These are phyloP conservation scores for Teratosphaeria zuluensis DNA, from an alignment of 2,329 filamentous ascomycete genomes.

Conservation along the genomic window DNA sequence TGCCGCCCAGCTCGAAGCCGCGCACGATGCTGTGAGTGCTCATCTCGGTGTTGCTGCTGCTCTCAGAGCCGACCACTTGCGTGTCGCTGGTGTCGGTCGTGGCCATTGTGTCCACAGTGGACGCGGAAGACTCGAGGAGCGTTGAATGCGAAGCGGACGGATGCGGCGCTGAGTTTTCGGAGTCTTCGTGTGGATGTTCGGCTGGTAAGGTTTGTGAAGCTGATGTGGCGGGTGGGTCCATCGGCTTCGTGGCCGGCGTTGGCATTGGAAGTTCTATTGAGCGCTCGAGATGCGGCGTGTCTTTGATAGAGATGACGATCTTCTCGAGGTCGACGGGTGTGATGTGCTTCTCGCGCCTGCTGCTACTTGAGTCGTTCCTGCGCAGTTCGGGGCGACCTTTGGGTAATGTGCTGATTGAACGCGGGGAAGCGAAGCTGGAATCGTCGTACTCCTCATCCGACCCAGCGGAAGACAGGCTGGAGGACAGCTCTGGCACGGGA, in stretches of 20 bases:
- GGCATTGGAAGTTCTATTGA: slow-evolving; percentile 38
- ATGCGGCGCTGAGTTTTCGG: slow-evolving; percentile 22
- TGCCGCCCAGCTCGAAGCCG: slow-evolving; percentile 71
- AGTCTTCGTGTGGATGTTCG: slow-evolving; percentile 17
- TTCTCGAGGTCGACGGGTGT: slow-evolving; percentile 88
- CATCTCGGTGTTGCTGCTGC: slow-evolving; percentile 54
- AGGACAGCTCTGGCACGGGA: slow-evolving; percentile 36
- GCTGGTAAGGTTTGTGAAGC: slow-evolving; percentile 17
- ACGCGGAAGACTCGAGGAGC: slow-evolving; percentile 47
- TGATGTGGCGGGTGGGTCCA: slow-evolving; percentile 11
- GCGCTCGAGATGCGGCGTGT: slow-evolving; percentile 58
- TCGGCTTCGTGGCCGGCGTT: slow-evolving; percentile 6
- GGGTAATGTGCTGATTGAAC: slow-evolving; percentile 35
- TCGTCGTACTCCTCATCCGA: slow-evolving; percentile 35
- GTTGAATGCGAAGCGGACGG: slow-evolving; percentile 11
- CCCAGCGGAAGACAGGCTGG: slow-evolving; percentile 35
- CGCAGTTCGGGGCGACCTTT: slow-evolving; percentile 56
- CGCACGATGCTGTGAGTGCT: slow-evolving; percentile 65
- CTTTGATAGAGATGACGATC: slow-evolving; percentile 86
- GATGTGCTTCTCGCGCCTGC: slow-evolving; percentile 67
- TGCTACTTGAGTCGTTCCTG: slow-evolving; percentile 59
- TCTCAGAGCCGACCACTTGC: slow-evolving; percentile 41
- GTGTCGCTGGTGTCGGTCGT: slow-evolving; percentile 28
- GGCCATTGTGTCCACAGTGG: slow-evolving; percentile 41
- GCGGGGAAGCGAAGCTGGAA: slow-evolving; percentile 35